These are phyloP conservation scores for Platanus orientalis DNA, from an alignment of 164 flowering plant species.

Conservation along the genomic window DNA sequence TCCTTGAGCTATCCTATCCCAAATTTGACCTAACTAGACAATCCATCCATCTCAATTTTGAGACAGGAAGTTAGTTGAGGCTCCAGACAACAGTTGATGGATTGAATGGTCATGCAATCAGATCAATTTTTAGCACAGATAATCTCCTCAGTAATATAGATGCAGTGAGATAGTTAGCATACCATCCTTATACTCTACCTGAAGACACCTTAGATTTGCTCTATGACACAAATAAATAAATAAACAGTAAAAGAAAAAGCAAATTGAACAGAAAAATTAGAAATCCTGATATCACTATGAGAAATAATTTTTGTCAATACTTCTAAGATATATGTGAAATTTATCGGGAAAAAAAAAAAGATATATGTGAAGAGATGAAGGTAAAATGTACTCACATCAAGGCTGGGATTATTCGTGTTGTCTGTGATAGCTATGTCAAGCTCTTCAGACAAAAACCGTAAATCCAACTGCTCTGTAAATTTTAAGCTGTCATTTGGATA, in stretches of 20 bases:
- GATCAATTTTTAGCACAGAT: not conserved
- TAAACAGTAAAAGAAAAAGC: not conserved
- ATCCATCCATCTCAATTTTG: not conserved
- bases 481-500: conserved; percentile 28
- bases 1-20: not conserved
- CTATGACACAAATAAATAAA: not conserved
- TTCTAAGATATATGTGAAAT: not conserved
- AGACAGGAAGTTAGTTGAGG: not conserved
- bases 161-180: not conserved
- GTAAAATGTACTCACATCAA: conserved; percentile 47
- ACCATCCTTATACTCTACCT: not conserved
- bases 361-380: not conserved
- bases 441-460: conserved; percentile 56
- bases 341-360: too few relatives aligned
- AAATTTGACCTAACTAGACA: not conserved
- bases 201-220: not conserved
- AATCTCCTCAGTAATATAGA: not conserved
- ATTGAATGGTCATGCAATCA: not conserved
- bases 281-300: not conserved
- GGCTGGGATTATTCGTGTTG: conserved; percentile 46
- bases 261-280: not conserved
- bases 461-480: conserved; percentile 48
- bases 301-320: not conserved
- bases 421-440: conserved; percentile 61
- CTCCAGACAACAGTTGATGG: not conserved